Conservation (phyloP, 2,329 filamentous ascomycete genomes). For the Sclerotinia trifoliorum region DNA sequence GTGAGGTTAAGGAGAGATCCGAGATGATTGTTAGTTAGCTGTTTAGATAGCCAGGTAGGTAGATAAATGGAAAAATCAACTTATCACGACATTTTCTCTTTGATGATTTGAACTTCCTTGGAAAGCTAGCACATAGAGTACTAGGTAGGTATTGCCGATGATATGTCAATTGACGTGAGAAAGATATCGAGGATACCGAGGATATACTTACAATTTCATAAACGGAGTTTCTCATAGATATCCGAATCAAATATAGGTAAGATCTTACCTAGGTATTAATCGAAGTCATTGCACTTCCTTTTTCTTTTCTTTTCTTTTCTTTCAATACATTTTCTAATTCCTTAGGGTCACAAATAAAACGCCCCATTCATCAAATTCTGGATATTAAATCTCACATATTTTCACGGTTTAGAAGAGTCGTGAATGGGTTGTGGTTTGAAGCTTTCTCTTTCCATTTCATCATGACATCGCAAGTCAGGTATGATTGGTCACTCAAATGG, state of each 20-base stretch:
- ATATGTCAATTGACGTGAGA: not conserved
- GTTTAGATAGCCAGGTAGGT: not conserved
- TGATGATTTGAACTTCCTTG: not conserved
- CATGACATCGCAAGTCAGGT: no score
- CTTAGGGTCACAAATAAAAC: not conserved
- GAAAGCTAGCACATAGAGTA: not conserved
- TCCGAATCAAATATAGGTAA: not conserved
- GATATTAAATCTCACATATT: not conserved
- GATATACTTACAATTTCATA: slow-evolving; percentile 3
- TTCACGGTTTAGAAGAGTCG: no score
- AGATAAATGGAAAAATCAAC: not conserved
- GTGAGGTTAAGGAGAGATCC: slow-evolving; percentile 6
- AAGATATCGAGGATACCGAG: not conserved
- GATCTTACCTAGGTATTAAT: not conserved
- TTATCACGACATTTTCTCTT: slow-evolving; percentile 6
- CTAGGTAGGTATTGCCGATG: not conserved
- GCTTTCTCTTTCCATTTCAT: no score
- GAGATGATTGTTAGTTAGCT: slow-evolving; percentile 1
- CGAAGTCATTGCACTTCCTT: not conserved
- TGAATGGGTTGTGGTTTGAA: not conserved
- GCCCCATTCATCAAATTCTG: not conserved
- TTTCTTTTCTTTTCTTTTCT: no score
- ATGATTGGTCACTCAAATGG: no score
- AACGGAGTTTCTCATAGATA: no score
- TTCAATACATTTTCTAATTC: not conserved